Percentiles rank a stretch among this genome's conserved stretches.
phyloP scores from a whole-genome alignment of 2,329 filamentous ascomycete species.

The Orbilia ellipsospora region DNA sequence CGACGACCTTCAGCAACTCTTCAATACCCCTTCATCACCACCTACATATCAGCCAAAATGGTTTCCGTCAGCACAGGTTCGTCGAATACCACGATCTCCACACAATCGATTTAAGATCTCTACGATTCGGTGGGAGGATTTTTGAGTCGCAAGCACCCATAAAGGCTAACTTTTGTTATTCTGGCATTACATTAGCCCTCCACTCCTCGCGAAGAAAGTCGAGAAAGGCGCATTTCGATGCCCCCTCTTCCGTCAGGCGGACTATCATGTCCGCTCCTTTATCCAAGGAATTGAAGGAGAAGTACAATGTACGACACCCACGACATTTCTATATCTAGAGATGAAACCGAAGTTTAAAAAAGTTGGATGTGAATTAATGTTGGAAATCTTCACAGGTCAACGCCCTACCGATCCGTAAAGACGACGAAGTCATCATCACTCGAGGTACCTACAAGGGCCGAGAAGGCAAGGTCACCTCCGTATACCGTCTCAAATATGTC shows the following conservation, averaged over 20 bases:
- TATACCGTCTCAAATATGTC: slow-evolving; percentile 98
- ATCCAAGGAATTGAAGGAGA: slow-evolving; percentile 96
- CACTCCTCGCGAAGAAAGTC: slow-evolving; percentile 95
- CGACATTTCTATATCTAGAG: neutral
- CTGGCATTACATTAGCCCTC: slow-evolving; percentile 66
- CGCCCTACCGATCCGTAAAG: slow-evolving; percentile 96
- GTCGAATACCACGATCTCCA: slow-evolving; percentile 11
- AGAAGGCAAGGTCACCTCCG: slow-evolving; percentile 96
- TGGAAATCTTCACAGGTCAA: slow-evolving; percentile 72
- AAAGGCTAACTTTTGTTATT: slow-evolving; percentile 28
- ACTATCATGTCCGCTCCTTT: slow-evolving; percentile 97
- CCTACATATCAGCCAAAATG: slow-evolving; percentile 37
- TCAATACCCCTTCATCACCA: slow-evolving; percentile 12
- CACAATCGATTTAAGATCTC: neutral
- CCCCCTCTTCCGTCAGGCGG: slow-evolving; percentile 92
- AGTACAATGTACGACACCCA: slow-evolving; percentile 87
- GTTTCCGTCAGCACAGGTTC: slow-evolving; percentile 51
- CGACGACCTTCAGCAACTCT: slow-evolving; percentile 23
- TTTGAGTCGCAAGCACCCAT: neutral
- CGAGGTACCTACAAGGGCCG: slow-evolving; percentile 96
- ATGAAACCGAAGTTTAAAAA: neutral
- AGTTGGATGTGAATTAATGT: slow-evolving; percentile 11
- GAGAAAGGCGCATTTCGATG: slow-evolving; percentile 97
- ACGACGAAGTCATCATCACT: slow-evolving; percentile 92
- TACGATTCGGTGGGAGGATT: neutral